phyloP scores from a whole-genome alignment of 2,329 filamentous ascomycete species.

The Fusarium solani-melongenae region DNA sequence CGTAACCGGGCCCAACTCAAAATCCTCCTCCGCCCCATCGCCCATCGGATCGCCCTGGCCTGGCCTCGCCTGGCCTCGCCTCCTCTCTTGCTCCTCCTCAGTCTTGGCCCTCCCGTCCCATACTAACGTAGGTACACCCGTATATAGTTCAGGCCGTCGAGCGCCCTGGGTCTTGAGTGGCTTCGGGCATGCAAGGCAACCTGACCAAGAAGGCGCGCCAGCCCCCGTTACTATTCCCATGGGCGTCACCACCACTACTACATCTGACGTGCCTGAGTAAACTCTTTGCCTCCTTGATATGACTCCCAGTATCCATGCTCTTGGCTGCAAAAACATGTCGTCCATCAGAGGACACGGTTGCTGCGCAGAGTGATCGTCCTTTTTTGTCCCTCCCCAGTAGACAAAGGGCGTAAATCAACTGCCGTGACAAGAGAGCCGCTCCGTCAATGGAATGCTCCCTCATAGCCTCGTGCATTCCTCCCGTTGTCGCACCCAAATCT shows the following conservation, averaged over 20 bases:
- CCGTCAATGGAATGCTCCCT: conserved; percentile 44
- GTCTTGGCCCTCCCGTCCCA: conserved; percentile 15
- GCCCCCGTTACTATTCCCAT: conserved; percentile 3
- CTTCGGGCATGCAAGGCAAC: conserved; percentile 30
- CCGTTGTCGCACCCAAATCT: conserved; percentile 30
- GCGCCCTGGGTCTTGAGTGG: conserved; percentile 27
- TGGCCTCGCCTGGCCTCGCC: background rate
- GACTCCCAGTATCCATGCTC: background rate
- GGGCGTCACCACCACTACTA: conserved; percentile 15
- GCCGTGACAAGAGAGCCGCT: conserved; percentile 27
- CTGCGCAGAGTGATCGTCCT: conserved; percentile 23
- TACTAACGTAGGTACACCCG: conserved; percentile 39
- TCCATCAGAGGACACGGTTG: conserved; percentile 10
- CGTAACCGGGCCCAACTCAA: conserved; percentile 23
- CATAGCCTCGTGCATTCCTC: conserved; percentile 45
- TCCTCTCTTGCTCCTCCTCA: background rate
- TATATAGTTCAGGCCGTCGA: conserved; percentile 28
- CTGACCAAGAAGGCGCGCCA: background rate
- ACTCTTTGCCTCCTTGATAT: conserved; percentile 4
- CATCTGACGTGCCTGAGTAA: background rate
- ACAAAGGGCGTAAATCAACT: conserved; percentile 27
- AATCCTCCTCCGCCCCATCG: background rate
- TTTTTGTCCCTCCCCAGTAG: conserved; percentile 12
- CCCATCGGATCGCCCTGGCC: background rate
- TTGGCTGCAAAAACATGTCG: background rate